Conservation (phyloP, 352 stramenopile genomes). For the Phytophthora idaei region DNA sequence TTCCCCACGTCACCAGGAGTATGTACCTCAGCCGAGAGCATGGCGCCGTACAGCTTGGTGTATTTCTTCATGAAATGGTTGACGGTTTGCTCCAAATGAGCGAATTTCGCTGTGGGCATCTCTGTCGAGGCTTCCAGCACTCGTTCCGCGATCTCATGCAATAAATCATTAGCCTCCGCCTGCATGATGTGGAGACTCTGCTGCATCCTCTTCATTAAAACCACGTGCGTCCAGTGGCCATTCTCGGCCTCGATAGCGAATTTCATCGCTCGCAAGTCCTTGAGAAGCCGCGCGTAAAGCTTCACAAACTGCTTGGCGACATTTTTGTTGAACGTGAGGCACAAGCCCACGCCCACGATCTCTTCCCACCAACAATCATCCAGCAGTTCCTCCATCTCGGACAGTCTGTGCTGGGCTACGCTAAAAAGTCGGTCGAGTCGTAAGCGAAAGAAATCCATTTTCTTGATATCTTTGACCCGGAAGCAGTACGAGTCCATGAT, state of each 20-base stretch:
- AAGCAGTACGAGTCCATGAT: constrained; percentile 85
- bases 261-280: constrained; percentile 70
- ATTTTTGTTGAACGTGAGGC: constrained; percentile 73
- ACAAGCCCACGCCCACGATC: constrained; percentile 51
- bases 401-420: constrained; percentile 36
- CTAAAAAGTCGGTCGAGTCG: constrained; percentile 53
- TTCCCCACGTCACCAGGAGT: constrained; percentile 54
- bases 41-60: constrained; percentile 53
- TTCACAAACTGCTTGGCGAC: constrained; percentile 71
- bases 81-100: constrained; percentile 55
- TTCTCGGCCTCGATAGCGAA: constrained; percentile 69
- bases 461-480: constrained; percentile 67
- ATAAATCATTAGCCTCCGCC: constrained; percentile 57
- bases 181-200: constrained; percentile 70
- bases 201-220: constrained; percentile 69
- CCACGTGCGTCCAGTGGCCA: constrained; percentile 57
- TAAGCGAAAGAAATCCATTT: constrained; percentile 79
- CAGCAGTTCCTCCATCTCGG: constrained; percentile 60
- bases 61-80: constrained; percentile 65
- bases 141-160: constrained; percentile 57
- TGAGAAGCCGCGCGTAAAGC: constrained; percentile 59
- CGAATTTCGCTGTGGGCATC: constrained; percentile 48
- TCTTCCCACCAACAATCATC: constrained; percentile 80
- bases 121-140: constrained; percentile 27
- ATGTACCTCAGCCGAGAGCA: constrained; percentile 45